Evolutionary conservation across 1,284 basidiomycete genomes (phyloP).

Genomic region (Megacollybia platyphylla): DNA sequence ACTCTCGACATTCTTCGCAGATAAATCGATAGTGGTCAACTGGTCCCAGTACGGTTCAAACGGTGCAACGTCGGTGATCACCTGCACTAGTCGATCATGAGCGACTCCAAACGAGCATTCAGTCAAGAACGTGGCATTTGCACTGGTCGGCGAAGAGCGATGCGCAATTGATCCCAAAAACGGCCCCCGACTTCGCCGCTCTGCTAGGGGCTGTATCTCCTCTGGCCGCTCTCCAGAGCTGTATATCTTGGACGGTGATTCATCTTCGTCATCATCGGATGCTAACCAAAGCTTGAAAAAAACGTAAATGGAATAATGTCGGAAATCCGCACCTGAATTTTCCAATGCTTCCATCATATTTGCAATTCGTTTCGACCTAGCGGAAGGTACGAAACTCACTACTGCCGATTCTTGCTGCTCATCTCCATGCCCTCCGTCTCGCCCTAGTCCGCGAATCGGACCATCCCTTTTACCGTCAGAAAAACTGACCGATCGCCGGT

Average conservation of each 20-base stretch:
- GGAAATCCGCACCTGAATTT: conserved; percentile 38
- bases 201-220: conserved; percentile 31
- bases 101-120: conserved; percentile 93
- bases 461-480: conserved; percentile 83
- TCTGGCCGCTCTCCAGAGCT: conserved; percentile 26
- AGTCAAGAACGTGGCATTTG: conserved; percentile 76
- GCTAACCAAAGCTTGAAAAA: conserved; percentile 3
- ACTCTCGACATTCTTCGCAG: conserved; percentile 73
- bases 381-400: conserved; percentile 38
- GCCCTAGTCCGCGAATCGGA: conserved; percentile 57
- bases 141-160: conserved; percentile 16
- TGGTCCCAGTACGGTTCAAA: conserved; percentile 94
- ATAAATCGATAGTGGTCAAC: conserved; percentile 68
- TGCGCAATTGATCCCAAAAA: conserved; percentile 33
- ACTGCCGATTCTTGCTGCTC: conserved; percentile 16
- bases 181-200: conserved; percentile 27
- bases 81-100: conserved; percentile 81
- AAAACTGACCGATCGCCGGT: conserved; percentile 84
- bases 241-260: conserved; percentile 54
- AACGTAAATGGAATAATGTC: conserved; percentile 1
- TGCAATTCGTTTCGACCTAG: conserved; percentile 66
- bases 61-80: conserved; percentile 91
- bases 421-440: conserved; percentile 25
- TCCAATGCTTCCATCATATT: conserved; percentile 66
- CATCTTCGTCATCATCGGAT: conserved; percentile 24